These are phyloP conservation scores for Drechslera avenae DNA, from an alignment of 2,329 filamentous ascomycete species.

Conservation along the genomic window DNA sequence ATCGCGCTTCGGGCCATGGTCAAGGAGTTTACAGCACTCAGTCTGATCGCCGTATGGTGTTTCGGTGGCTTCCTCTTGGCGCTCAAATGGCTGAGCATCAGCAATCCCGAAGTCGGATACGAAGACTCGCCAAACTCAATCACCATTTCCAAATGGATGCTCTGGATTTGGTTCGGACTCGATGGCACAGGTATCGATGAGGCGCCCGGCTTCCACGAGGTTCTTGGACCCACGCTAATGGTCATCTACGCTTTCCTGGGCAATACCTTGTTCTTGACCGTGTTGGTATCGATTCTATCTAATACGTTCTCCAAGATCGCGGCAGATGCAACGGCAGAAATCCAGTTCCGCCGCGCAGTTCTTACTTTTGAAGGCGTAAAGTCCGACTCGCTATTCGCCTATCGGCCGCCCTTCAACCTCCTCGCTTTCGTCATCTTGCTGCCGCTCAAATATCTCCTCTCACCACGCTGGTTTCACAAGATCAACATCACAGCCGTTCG, in stretches of 20 bases:
- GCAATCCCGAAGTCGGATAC: constrained; percentile 38
- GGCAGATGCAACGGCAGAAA: constrained; percentile 77
- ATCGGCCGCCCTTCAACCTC: constrained; percentile 83
- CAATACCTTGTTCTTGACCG: constrained; percentile 87
- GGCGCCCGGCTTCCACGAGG: constrained; percentile 72
- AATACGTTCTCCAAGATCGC: constrained; percentile 83
- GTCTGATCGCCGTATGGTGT: constrained; percentile 77
- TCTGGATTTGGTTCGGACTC: constrained; percentile 90
- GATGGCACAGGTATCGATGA: constrained; percentile 67
- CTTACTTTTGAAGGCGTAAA: constrained; percentile 86
- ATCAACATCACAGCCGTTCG: constrained; percentile 80
- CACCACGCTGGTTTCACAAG: constrained; percentile 88
- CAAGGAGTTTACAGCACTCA: constrained; percentile 80
- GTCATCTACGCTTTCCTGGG: constrained; percentile 83
- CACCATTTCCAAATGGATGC: constrained; percentile 87
- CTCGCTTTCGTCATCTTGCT: constrained; percentile 74
- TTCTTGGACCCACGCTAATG: constrained; percentile 81
- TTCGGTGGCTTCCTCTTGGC: constrained; percentile 82
- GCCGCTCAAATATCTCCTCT: constrained; percentile 76
- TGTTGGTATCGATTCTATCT: constrained; percentile 83
- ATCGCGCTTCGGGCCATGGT: constrained; percentile 83
- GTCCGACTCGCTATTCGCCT: constrained; percentile 80
- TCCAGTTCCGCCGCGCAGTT: constrained; percentile 80
- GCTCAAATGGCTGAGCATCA: constrained; percentile 73
- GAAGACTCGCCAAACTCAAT: constrained; percentile 59